Evolutionary conservation across 768 basidiomycete species (phyloP).

Genomic region (Neoboletus magnificus): DNA sequence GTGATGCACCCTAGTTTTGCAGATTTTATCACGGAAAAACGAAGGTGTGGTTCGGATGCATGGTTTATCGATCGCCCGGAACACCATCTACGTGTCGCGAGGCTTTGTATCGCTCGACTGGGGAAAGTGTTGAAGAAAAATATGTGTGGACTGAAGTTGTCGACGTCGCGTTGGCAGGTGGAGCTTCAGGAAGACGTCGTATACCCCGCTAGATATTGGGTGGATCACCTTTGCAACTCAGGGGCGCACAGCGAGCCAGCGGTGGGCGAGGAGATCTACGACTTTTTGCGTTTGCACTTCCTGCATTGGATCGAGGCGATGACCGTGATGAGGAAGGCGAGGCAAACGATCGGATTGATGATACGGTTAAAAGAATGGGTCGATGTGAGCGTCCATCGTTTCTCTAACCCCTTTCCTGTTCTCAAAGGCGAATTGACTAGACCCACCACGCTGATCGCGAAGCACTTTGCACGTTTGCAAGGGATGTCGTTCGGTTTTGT

Average conservation of each 20-base stretch:
- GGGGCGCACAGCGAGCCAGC: not conserved
- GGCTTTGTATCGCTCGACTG: constrained; percentile 23
- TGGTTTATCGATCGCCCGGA: constrained; percentile 29
- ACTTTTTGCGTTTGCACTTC: constrained; percentile 25
- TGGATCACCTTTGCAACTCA: constrained; percentile 28
- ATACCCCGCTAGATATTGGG: constrained; percentile 28
- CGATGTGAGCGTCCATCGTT: constrained; percentile 12
- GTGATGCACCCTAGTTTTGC: constrained; percentile 34
- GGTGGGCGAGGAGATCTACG: constrained; percentile 13
- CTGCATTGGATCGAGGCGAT: constrained; percentile 35
- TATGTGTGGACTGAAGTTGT: constrained; percentile 21
- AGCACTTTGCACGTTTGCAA: constrained; percentile 18
- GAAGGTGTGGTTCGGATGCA: constrained; percentile 26
- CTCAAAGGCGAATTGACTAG: constrained; percentile 9
- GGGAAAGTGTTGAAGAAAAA: constrained; percentile 23
- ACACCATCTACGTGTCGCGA: constrained; percentile 23
- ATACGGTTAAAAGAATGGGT: constrained; percentile 27
- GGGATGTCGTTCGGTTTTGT: constrained; percentile 31
- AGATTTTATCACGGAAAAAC: constrained; percentile 32
- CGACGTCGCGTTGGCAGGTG: constrained; percentile 11
- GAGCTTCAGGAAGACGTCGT: constrained; percentile 24
- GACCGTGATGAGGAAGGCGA: constrained; percentile 29
- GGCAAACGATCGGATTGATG: constrained; percentile 30
- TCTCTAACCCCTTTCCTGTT: not conserved
- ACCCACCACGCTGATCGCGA: constrained; percentile 8